Conservation (phyloP, 2,329 filamentous ascomycete species). For the Cladophialophora psammophila region DNA sequence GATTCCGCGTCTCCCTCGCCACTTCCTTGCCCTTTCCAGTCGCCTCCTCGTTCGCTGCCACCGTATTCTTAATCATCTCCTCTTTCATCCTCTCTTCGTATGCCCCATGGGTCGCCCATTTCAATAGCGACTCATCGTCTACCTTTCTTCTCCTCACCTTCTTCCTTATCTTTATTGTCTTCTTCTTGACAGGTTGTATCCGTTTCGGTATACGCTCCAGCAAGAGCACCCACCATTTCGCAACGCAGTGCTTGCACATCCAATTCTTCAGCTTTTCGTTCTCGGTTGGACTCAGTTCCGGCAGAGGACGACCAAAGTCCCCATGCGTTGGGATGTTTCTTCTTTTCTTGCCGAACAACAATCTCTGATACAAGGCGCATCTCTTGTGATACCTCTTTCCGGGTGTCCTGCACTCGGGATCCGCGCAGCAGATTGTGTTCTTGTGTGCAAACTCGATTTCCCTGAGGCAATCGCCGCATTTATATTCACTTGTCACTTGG, state of each 20-base stretch:
- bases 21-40: not conserved
- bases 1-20: not conserved
- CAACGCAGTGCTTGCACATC: not conserved
- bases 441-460: conserved; percentile 18
- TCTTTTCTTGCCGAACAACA: not conserved
- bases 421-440: conserved; percentile 27
- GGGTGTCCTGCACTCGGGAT: conserved; percentile 27
- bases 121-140: not conserved
- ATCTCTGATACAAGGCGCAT: conserved; percentile 21
- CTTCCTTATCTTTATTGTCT: not conserved
- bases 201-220: too few species aligned
- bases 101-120: not conserved
- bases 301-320: not conserved
- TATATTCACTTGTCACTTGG: not conserved
- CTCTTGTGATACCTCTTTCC: conserved; percentile 31
- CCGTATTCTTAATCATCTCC: too few species aligned
- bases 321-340: not conserved
- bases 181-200: not conserved
- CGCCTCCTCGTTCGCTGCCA: too few species aligned
- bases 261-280: not conserved
- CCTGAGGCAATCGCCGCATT: conserved; percentile 31
- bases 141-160: not conserved
- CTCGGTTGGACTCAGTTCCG: not conserved
- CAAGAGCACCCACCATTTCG: not conserved
- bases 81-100: not conserved